Evolutionary conservation across 2,329 filamentous ascomycete species (phyloP), one percentile per base, ranked within the genome.

Genomic region (Fonsecaea multimorphosa): DNA sequence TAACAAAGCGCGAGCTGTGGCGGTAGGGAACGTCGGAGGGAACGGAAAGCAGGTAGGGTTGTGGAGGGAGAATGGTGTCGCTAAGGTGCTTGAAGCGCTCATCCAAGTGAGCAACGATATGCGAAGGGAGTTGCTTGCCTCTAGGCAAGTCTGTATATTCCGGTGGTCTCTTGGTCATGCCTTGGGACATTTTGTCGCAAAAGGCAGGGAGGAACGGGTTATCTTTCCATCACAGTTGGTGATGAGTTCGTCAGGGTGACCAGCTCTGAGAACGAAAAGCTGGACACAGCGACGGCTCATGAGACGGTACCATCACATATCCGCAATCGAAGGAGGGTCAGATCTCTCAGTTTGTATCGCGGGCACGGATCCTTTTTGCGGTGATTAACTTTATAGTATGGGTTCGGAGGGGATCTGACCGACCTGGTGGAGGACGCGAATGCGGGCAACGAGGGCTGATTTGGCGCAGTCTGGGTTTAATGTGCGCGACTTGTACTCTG

Each of bases 11-110:
- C 60, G 74, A 74, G 49, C 77, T 78, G 49, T 80, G 76, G 58
- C 76, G 78, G 71, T 79, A 82, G 46, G 80, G 80, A 58, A 77
- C 76, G 74, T 81, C 79, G 36, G 79, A 79, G 36, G 80, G 80
- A 62, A 82, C 75, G 38, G 79, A 81, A 66, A 82, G 76, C 58
- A 82, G 76, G 67, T 81, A 82, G 46, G 80, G 80, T 55, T 80
- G 77, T 56, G 75, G 70, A 24, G 80, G 80, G 55, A 82, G 76
- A 36, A 81, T 74, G 62, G 78, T 73, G 67, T 80, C 76, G 59
- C 74, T 78, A 46, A 82, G 75, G 46, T 72, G 74, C 64, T 78
- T 74, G 51, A 82, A 72, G 70, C 76, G 78, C 29, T 65, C 58
- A 65, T 73, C 70, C 52, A 73, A 63, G 31, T 66, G 66, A 40